A percentile compares a stretch with the other conserved stretches of the same genome.
These are phyloP conservation scores for Coleophoma eucalyptorum DNA, from an alignment of 2,329 filamentous ascomycete species.

Conservation along the genomic window DNA sequence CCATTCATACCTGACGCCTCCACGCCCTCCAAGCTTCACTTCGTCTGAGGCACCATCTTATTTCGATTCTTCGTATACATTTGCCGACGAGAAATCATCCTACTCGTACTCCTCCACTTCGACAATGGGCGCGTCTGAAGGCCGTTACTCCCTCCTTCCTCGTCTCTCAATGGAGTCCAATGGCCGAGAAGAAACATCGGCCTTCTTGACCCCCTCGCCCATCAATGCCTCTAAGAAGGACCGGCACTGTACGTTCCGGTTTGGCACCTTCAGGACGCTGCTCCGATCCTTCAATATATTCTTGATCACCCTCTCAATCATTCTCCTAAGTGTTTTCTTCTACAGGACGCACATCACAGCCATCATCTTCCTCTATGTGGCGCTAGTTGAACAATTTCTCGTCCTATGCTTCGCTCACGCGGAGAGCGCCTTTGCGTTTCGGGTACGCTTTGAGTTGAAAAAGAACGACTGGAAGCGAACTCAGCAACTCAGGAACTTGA, in stretches of 20 bases:
- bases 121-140: background rate
- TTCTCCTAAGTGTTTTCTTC: background rate
- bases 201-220: background rate
- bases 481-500: too few relatives aligned
- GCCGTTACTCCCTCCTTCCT: background rate
- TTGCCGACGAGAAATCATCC: background rate
- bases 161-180: background rate
- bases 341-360: background rate
- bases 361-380: background rate
- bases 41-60: background rate
- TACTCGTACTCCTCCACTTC: background rate
- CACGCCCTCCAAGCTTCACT: background rate
- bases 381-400: background rate
- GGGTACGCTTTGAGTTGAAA: background rate
- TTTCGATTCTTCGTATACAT: background rate
- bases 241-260: background rate
- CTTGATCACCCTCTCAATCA: background rate
- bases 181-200: background rate
- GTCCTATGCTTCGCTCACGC: background rate
- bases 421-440: background rate
- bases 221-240: background rate
- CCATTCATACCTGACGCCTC: background rate
- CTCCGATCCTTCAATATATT: background rate
- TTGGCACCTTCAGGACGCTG: background rate
- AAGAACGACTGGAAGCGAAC: background rate